Evolutionary conservation across 2,329 filamentous ascomycete species (phyloP), one percentile per base, ranked within the genome.

Genomic region (Exophiala lecanii-corni): DNA sequence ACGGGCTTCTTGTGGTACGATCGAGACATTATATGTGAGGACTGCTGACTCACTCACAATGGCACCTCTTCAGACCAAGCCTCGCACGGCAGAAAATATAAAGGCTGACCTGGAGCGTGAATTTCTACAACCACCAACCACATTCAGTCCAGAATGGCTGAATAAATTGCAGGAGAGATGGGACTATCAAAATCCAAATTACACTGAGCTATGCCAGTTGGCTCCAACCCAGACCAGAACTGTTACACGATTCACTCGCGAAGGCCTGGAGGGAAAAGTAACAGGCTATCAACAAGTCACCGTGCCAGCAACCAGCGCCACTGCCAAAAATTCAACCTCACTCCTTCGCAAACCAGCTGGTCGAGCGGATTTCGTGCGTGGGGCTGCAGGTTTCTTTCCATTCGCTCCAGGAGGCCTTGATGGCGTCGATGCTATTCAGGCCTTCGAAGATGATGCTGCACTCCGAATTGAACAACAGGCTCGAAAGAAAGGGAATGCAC

Each of bases 231-330:
- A 97, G 66, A 91, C 89, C 12, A 81, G 92, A 45, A 97, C 89
- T n/a, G 83, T 96, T 55, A 95, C 88, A 19, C 82, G 92, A 20
- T 98, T 98, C 63, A 84, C 82, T 33, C 78, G 92, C 42, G 88
- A 95, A 65, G 92, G 92, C 4, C 75, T 97, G 10, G 89, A 97
- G 66, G 92, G 92, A 16, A 79, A 84, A 39, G 91, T 98, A 17
- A 94, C 87, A 6, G 89, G 89, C 38, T 97, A 98, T 65, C 85
- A 83, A 60, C 92, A 96, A 62, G 86, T 97, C 38, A 96, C 92
- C 1, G 81, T 97, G 6, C 88, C 91, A 4, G 87, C 87, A 23
- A 86, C 82, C 57, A 94, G 85, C 57, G 87, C 86, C 12, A 96
- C 86, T 12, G 91, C 89, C 36, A 98, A 96, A 68, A 95, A 94